Evolutionary conservation across 495 filamentous ascomycete genomes (phyloP).

Genomic region (Viridothelium virens): DNA sequence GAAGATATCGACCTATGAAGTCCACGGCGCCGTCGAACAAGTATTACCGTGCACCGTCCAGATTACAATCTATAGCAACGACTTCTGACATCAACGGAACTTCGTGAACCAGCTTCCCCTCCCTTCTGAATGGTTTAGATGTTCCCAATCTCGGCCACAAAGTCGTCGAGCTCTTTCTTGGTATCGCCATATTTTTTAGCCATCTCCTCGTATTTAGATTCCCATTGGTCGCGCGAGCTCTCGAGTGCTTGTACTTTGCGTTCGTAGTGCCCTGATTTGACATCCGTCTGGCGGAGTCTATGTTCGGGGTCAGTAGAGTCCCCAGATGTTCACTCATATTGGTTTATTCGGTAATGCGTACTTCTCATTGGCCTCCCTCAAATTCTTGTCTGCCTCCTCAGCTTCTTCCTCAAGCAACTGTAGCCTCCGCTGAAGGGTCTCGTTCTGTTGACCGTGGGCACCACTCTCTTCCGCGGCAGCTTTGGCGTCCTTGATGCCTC

Average conservation of each 20-base stretch:
- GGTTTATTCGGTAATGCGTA: conserved; percentile 42
- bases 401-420: conserved; percentile 96
- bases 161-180: conserved; percentile 85
- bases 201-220: conserved; percentile 95
- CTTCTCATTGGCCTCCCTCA: conserved; percentile 98
- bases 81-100: background rate
- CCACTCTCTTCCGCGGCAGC: conserved; percentile 62
- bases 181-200: conserved; percentile 72
- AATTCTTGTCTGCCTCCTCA: conserved; percentile 85
- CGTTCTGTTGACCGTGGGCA: conserved; percentile 73
- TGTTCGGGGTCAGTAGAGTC: background rate
- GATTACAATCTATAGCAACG: conserved; percentile 13
- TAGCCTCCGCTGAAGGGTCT: conserved; percentile 79
- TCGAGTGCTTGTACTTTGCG: conserved; percentile 98
- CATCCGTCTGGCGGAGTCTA: conserved; percentile 95
- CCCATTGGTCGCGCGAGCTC: conserved; percentile 79
- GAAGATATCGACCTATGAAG: background rate
- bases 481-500: conserved; percentile 68
- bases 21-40: background rate
- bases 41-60: background rate
- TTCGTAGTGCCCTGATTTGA: conserved; percentile 98
- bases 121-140: conserved; percentile 50
- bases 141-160: conserved; percentile 80
- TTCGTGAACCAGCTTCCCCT: too few relatives aligned
- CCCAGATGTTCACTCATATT: background rate